These are phyloP conservation scores for Saccharum spontaneum DNA, from an alignment of 176 grass and related monocot genomes.

Conservation along the genomic window DNA sequence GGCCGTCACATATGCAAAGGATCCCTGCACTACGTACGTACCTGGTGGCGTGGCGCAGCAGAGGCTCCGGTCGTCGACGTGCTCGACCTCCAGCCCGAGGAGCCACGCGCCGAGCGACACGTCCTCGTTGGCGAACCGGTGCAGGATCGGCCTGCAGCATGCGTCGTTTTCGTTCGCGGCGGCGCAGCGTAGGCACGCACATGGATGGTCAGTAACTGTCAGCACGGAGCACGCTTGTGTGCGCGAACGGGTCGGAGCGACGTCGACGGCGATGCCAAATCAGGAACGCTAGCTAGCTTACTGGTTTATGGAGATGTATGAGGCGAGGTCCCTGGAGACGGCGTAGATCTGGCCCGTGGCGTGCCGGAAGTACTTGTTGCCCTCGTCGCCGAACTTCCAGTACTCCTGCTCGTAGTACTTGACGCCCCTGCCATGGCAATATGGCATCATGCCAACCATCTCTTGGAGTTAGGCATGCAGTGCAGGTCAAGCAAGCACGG, in stretches of 20 bases:
- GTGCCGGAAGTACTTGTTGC: conserved; percentile 79
- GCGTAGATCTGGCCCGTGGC: conserved; percentile 81
- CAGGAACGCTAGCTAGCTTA: conserved; percentile 1
- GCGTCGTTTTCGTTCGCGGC: background rate
- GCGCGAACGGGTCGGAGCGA: background rate
- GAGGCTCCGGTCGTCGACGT: conserved; percentile 79
- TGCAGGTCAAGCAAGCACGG: background rate
- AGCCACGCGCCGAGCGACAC: conserved; percentile 84
- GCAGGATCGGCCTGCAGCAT: conserved; percentile 58
- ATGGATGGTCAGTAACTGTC: background rate
- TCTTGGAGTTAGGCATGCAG: background rate
- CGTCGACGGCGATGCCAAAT: background rate
- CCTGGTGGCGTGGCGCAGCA: conserved; percentile 79
- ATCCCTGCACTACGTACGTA: background rate
- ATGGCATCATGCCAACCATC: background rate
- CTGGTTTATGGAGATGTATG: conserved; percentile 82
- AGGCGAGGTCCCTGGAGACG: conserved; percentile 76
- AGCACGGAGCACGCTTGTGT: background rate
- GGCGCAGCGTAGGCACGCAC: background rate
- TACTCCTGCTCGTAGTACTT: conserved; percentile 85
- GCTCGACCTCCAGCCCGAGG: conserved; percentile 75
- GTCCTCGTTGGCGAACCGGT: conserved; percentile 86
- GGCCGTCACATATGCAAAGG: too few species aligned
- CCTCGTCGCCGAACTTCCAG: conserved; percentile 88
- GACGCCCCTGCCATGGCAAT: conserved; percentile 38